Conservation (phyloP, 805 yeast genomes). For the Torulaspora delbrueckii region DNA sequence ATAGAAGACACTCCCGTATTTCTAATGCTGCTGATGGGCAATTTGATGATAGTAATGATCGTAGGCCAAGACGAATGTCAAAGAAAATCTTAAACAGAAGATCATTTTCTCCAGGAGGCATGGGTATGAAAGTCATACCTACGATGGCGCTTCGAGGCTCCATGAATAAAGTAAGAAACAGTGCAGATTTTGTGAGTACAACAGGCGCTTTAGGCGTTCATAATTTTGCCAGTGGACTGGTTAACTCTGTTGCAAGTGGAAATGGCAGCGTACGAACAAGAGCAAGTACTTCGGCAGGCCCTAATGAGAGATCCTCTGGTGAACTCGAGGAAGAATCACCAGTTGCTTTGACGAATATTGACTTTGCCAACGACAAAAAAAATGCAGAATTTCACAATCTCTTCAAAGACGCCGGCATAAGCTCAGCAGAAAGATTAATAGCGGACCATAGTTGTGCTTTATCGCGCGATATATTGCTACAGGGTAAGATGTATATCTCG, state of each 20-base stretch:
- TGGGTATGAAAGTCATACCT: constrained; percentile 22
- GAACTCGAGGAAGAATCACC: constrained; percentile 16
- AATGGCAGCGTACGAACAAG: constrained; percentile 11
- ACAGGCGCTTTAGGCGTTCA: constrained; percentile 5
- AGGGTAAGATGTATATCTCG: constrained; percentile 59
- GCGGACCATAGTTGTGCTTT: constrained; percentile 63
- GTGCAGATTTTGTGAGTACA: constrained; percentile 8
- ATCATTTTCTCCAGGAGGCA: constrained; percentile 28
- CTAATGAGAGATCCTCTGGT: constrained; percentile 14
- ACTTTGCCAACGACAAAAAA: constrained; percentile 45
- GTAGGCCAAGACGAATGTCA: constrained; percentile 29
- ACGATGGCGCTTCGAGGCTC: constrained; percentile 13
- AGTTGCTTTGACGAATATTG: constrained; percentile 23
- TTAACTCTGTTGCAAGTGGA: constrained; percentile 3
- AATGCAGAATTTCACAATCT: constrained; percentile 57
- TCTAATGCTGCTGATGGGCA: constrained; percentile 5
- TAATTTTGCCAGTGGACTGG: constrained; percentile 1
- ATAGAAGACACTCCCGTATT: constrained; percentile 5
- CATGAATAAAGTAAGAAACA: constrained; percentile 12
- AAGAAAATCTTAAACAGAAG: constrained; percentile 26
- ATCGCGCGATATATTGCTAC: constrained; percentile 59
- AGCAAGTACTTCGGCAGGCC: constrained; percentile 21
- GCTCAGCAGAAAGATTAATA: constrained; percentile 48
- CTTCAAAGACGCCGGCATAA: constrained; percentile 46
- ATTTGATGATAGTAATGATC: constrained; percentile 14